Conservation (phyloP, 805 yeast genomes). For the Kuraishia hungarica region DNA sequence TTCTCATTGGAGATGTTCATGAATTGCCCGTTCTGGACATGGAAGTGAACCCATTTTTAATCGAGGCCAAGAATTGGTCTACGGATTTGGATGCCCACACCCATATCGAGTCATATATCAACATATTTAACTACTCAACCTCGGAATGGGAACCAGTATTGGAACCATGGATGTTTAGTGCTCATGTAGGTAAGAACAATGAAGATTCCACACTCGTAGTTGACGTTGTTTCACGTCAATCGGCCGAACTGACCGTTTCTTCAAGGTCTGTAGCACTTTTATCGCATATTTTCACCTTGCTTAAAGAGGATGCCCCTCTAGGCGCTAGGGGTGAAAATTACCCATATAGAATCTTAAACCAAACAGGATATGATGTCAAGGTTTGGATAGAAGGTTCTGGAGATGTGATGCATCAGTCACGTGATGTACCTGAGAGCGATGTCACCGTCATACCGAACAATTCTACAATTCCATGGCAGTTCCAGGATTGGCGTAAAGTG, state of each 20-base stretch:
- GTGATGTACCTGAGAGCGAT: background rate
- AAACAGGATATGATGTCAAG: constrained; percentile 76
- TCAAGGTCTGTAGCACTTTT: constrained; percentile 72
- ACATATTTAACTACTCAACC: constrained; percentile 79
- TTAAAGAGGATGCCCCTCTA: constrained; percentile 43
- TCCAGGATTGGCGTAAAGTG: constrained; percentile 86
- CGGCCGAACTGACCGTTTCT: constrained; percentile 75
- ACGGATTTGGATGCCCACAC: constrained; percentile 68
- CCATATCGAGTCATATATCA: constrained; percentile 55
- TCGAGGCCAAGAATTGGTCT: constrained; percentile 77
- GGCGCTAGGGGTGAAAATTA: constrained; percentile 70
- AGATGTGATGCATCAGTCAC: constrained; percentile 12
- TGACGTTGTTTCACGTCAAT: constrained; percentile 65
- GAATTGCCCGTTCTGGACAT: constrained; percentile 83
- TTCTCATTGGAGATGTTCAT: constrained; percentile 83
- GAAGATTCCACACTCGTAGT: constrained; percentile 43
- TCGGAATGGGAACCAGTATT: constrained; percentile 94
- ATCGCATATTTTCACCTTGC: constrained; percentile 55
- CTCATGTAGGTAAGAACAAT: constrained; percentile 49
- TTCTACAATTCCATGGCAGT: constrained; percentile 69
- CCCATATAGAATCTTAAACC: constrained; percentile 75
- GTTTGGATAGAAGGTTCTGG: constrained; percentile 62
- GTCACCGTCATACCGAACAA: constrained; percentile 34
- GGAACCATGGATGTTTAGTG: constrained; percentile 78
- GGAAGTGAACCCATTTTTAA: constrained; percentile 59